Evolutionary conservation across 441 rosid genomes (phyloP).

Genomic region (Rhodomyrtus psidioides): DNA sequence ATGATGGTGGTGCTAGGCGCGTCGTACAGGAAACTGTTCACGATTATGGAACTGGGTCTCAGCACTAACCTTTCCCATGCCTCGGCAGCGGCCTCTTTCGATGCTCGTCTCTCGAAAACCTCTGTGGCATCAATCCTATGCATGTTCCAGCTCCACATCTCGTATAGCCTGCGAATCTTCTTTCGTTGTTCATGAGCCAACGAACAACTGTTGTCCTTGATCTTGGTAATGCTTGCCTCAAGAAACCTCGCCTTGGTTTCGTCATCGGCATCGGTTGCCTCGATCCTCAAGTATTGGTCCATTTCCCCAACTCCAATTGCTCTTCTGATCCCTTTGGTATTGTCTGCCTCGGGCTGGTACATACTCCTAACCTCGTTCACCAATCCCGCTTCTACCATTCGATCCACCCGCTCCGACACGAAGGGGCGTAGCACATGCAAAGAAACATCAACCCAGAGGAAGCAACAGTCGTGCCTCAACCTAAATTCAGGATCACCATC

Average conservation of each 20-base stretch:
- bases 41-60: slow-evolving; percentile 36
- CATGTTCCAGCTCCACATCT: neutral
- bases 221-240: neutral
- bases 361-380: neutral
- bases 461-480: neutral
- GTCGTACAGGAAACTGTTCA: slow-evolving; percentile 35
- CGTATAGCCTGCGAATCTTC: neutral
- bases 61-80: slow-evolving; percentile 60
- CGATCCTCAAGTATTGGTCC: neutral
- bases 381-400: neutral
- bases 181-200: neutral
- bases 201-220: neutral
- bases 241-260: neutral
- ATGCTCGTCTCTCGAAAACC: neutral
- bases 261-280: neutral
- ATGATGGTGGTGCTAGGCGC: slow-evolving; percentile 16
- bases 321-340: neutral
- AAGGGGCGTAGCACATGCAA: neutral
- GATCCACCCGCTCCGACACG: neutral
- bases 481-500: neutral
- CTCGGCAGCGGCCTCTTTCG: neutral
- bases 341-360: neutral
- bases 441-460: neutral
- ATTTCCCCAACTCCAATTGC: neutral
- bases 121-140: slow-evolving; percentile 1